phyloP scores from a whole-genome alignment of 1,139 yeast genomes.

The Pneumocystis wakefieldiae region DNA sequence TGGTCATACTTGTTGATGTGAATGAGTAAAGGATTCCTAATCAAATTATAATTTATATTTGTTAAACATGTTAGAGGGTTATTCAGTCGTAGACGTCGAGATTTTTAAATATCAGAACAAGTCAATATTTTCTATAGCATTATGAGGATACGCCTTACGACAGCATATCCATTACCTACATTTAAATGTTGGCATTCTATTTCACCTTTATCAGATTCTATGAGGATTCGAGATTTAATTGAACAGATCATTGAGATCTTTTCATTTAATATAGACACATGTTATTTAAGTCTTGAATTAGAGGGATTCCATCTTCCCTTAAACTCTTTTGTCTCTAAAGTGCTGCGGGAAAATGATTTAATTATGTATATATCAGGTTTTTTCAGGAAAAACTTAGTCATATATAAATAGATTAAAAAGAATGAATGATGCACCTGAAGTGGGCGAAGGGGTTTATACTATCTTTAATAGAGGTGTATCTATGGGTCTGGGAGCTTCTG shows the following conservation, averaged over 20 bases:
- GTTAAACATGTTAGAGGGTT: background rate
- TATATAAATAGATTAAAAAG: background rate
- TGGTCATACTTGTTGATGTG: too few species aligned
- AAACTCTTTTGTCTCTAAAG: background rate
- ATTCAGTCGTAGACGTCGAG: background rate
- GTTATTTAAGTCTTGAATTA: background rate
- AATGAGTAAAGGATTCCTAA: too few species aligned
- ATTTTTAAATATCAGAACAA: background rate
- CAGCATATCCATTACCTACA: background rate
- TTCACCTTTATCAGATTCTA: background rate
- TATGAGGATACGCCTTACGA: slow-evolving; percentile 1
- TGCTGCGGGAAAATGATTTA: background rate
- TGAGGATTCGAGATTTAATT: background rate
- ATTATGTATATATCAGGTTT: background rate
- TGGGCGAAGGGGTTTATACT: background rate
- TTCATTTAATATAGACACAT: background rate
- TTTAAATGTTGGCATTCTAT: background rate
- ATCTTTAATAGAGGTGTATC: background rate
- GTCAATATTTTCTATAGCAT: background rate
- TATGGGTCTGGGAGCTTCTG: background rate
- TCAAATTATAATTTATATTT: background rate
- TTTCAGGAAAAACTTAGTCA: background rate
- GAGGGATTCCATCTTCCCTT: background rate
- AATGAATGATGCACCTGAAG: background rate
- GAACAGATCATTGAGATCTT: background rate